Conservation (phyloP, 495 filamentous ascomycete genomes). For the Penicillium lagena region DNA sequence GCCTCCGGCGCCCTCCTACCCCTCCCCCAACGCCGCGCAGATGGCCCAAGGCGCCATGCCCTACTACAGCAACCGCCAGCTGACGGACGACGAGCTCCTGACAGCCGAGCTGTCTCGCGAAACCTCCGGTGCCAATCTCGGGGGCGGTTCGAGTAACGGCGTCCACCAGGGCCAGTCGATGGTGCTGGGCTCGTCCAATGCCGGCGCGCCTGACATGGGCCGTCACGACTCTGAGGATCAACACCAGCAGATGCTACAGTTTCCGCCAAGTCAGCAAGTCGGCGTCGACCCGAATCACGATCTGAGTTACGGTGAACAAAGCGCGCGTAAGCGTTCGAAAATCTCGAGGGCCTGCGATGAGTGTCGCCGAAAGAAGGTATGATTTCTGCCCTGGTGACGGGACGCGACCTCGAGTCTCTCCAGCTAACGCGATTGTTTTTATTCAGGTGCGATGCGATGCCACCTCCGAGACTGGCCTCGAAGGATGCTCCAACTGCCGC, state of each 20-base stretch:
- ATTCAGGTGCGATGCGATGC: conserved; percentile 83
- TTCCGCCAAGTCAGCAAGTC: conserved; percentile 42
- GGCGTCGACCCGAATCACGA: conserved; percentile 47
- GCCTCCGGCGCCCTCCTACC: conserved; percentile 42
- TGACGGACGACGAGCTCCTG: conserved; percentile 41
- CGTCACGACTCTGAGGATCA: conserved; percentile 34
- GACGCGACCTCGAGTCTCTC: conserved; percentile 6
- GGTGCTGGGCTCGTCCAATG: conserved; percentile 36
- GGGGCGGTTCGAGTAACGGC: conserved; percentile 35
- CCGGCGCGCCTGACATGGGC: conserved; percentile 29
- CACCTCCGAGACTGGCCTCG: conserved; percentile 66
- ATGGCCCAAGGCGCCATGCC: conserved; percentile 41
- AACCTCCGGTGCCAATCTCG: conserved; percentile 33
- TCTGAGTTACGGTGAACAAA: conserved; percentile 50
- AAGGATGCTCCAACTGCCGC: conserved; percentile 81
- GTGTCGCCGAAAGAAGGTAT: conserved; percentile 86
- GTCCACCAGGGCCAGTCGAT: conserved; percentile 37
- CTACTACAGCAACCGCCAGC: conserved; percentile 41
- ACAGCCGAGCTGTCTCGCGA: conserved; percentile 43
- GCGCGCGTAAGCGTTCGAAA: conserved; percentile 79
- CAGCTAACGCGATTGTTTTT: conserved; percentile 14
- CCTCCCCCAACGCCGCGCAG: conserved; percentile 43
- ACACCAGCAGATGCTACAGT: conserved; percentile 42
- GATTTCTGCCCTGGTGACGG: conserved; percentile 1
- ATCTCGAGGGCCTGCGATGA: conserved; percentile 94